Base-by-base conservation (phyloP, 441 rosid genomes). In the Erodium texanum region DNA sequence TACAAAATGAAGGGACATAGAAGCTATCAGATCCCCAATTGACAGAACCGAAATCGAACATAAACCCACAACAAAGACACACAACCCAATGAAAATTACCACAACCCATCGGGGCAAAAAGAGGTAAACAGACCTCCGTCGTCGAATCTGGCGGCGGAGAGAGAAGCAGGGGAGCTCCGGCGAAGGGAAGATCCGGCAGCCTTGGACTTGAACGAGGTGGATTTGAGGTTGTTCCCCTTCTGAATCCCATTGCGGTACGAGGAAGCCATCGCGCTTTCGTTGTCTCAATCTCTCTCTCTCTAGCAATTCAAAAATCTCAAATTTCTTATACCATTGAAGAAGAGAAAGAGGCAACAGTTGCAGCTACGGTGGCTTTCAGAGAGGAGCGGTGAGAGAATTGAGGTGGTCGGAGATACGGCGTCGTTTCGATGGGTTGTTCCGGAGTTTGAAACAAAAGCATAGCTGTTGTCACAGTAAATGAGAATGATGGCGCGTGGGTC, bases 161-260 rank as follows among this genome's bases (percentile, higher is more conserved):
- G 85, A 22, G 85, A 82, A 22, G 94, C 80, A 70, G 83, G 86
- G 4, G 98, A 90, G 71, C 96, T 90, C 74, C 85, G 92, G 19
- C 98, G 81, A 62, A 81, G 76, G 9, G 79, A 84, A 2, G 88
- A 82, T 2, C 50, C 50, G 64, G 72, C 68, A 0, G 93, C 11
- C 84, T 86, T 88, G 23, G 89, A 75, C 74, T 84, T 89, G 41
- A 81, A 18, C 0, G 73, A 69, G 29, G 75, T 43, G 3, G 75
- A 64, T 52, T 18, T 16, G 59, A 52, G 59, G 59, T 52, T 52
- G 22, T 16, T 15, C 20, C 22, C 22, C 59, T 52, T 52, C 22
- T 52, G 59, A 52, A 18, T 52, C 59, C 59, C 59, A 16, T 52
- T 52, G 59, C 59, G 59, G 59, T 16, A 18, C 22, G 59, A 52